These are phyloP conservation scores for Crepidotus sp. DNA, from an alignment of 1,284 basidiomycete genomes.

Conservation along the genomic window DNA sequence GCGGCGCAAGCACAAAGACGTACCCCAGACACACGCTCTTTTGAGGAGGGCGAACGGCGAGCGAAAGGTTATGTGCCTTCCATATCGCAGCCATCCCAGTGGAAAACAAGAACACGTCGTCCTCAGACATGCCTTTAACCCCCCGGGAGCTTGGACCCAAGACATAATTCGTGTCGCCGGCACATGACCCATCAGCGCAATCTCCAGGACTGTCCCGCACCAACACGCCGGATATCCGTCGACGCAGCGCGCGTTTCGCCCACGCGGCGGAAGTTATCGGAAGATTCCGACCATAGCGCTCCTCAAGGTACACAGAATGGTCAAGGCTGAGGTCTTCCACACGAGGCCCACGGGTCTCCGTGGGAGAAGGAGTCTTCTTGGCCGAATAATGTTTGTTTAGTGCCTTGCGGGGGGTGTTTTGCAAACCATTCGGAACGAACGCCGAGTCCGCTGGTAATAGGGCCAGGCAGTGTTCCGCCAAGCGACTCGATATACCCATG, in stretches of 20 bases:
- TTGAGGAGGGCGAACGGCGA: conserved; percentile 43
- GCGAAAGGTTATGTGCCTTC: conserved; percentile 25
- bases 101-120: conserved; percentile 17
- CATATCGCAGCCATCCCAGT: conserved; percentile 19
- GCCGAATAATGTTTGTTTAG: conserved; percentile 59
- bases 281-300: conserved; percentile 92
- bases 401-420: conserved; percentile 61
- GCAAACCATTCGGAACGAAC: conserved; percentile 61
- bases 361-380: conserved; percentile 23
- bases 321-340: conserved; percentile 39
- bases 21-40: conserved; percentile 93
- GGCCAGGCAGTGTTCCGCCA: conserved; percentile 18
- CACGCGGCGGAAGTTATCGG: conserved; percentile 38
- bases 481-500: conserved; percentile 17
- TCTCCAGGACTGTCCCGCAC: conserved; percentile 39
- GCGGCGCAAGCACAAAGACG: conserved; percentile 22
- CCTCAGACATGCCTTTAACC: conserved; percentile 14
- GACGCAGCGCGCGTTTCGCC: conserved; percentile 18
- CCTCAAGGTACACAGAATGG: conserved; percentile 69
- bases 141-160: conserved; percentile 28
- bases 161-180: conserved; percentile 41
- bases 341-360: conserved; percentile 13
- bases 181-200: conserved; percentile 30
- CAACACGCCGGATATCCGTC: conserved; percentile 17
- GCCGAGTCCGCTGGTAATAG: conserved; percentile 12